A percentile compares a stretch with the other conserved stretches of the same genome.
Conservation (phyloP, 2,329 filamentous ascomycete genomes). For the Verticillium tricorpus region DNA sequence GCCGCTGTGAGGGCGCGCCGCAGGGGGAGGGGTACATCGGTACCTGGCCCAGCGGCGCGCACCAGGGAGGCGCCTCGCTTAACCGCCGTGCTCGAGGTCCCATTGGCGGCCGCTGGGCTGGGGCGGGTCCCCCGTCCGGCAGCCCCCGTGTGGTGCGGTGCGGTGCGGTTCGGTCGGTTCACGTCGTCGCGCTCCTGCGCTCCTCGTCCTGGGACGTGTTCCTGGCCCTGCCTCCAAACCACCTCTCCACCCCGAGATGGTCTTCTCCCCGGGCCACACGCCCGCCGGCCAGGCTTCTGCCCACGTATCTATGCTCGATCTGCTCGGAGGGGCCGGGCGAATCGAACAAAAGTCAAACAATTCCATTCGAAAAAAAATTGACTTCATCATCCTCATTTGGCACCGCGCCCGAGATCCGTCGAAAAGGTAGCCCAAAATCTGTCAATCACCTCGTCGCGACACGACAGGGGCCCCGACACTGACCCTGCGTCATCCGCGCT, state of each 20-base stretch:
- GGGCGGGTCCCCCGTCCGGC: not conserved
- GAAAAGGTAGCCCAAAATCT: constrained; percentile 9
- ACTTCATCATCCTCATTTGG: constrained; percentile 6
- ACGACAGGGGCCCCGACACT: not conserved
- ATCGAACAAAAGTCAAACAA: constrained; percentile 30
- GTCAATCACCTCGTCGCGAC: constrained; percentile 10
- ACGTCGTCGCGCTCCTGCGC: not conserved
- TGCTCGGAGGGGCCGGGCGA: constrained; percentile 40
- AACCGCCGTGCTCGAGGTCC: not conserved
- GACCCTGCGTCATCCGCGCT: not conserved
- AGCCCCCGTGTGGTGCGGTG: constrained; percentile 1
- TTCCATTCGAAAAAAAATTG: constrained; percentile 13
- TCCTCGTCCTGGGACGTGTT: too few species aligned
- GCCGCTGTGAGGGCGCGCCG: not conserved
- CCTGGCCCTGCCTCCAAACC: not conserved
- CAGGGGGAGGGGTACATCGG: not conserved
- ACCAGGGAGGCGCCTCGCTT: not conserved
- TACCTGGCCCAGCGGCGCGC: not conserved
- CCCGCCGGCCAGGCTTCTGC: constrained; percentile 30
- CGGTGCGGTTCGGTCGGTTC: not conserved
- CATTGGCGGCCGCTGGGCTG: not conserved
- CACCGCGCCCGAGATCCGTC: not conserved
- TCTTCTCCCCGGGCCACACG: constrained; percentile 24
- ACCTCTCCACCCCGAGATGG: constrained; percentile 24
- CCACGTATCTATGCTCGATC: constrained; percentile 63